Base-by-base conservation (phyloP, 1,284 basidiomycete genomes). In the Puccinia brachypodii region DNA sequence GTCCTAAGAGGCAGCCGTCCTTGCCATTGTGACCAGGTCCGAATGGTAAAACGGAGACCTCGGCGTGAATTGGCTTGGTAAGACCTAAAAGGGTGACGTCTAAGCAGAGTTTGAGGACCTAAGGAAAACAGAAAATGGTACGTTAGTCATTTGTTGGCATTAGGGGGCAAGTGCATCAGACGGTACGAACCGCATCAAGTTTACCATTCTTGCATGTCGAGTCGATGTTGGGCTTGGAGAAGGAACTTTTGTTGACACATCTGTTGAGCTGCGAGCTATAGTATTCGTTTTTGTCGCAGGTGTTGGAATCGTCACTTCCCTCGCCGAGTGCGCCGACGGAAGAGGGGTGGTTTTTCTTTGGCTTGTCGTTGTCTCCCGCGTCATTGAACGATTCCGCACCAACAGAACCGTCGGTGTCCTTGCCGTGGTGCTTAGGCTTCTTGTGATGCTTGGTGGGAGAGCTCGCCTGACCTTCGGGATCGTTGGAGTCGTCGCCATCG, bases 171-270 rank as follows among this genome's bases (percentile, higher is more conserved):
- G n/a, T n/a, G n/a, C n/a, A n/a, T n/a, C n/a, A n/a, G n/a, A n/a
- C 8, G n/a, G 31, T 19, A 79, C 77, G 13, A 11, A 79, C 77
- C 8, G 66, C 42, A 60, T 79, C 77, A n/a, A 71, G 53, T 58
- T 71, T 40, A 33, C 77, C 77, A 9, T 71, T 56, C 56, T 79
- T 58, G 47, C 77, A 79, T 38, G 47, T 79, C 25, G 64, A 58
- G 50, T 79, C 77, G 19, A 25, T 16, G 33, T 58, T 71, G 44
- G 77, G 42, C 42, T 56, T 28, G 7, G 64, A 71, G 40, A 79
- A 79, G 64, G 44, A 72, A 25, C 66, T 72, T 33, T 58, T 79
- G 36, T 79, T 40, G 50, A 79, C 66, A 71, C 77, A 79, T 40
- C 40, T 56, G 2, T 68, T 9, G 11, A 72, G 40, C 11, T 58